These are phyloP conservation scores for Echeveria elegans DNA, from an alignment of 164 flowering plant genomes.

Conservation along the genomic window DNA sequence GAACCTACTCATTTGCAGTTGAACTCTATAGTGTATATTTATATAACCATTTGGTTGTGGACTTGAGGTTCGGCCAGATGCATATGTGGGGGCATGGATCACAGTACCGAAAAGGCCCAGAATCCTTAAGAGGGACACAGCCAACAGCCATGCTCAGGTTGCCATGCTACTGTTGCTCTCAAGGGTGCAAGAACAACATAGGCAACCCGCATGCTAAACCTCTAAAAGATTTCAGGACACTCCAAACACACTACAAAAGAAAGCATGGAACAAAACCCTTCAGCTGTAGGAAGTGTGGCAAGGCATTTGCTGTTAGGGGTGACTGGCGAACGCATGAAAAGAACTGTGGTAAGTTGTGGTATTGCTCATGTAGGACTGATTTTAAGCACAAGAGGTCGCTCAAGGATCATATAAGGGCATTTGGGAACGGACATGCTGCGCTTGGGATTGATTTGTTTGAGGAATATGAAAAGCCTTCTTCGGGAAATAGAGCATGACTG, in stretches of 20 bases:
- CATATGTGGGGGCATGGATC: not conserved
- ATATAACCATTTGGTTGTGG: not conserved
- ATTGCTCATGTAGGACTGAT: constrained; percentile 62
- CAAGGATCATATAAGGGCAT: constrained; percentile 52
- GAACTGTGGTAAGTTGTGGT: constrained; percentile 22
- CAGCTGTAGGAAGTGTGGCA: constrained; percentile 51
- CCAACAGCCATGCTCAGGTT: constrained; percentile 38
- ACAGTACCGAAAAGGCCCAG: constrained; percentile 58
- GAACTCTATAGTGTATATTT: no score
- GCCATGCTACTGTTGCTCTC: constrained; percentile 64
- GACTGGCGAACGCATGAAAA: constrained; percentile 80
- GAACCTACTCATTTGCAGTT: no score
- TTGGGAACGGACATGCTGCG: constrained; percentile 17
- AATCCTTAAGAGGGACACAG: constrained; percentile 45
- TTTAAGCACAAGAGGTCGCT: constrained; percentile 74
- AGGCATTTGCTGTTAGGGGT: constrained; percentile 56
- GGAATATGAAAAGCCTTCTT: not conserved
- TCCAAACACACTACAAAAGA: constrained; percentile 67
- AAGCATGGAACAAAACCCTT: constrained; percentile 59
- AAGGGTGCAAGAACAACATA: constrained; percentile 53
- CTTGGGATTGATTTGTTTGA: not conserved
- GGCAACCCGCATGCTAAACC: constrained; percentile 25
- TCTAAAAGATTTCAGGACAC: constrained; percentile 50
- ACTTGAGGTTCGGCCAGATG: not conserved
- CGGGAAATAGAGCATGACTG: no score